Evolutionary conservation across 495 filamentous ascomycete genomes (phyloP).

Genomic region (Penicillium paxilli): DNA sequence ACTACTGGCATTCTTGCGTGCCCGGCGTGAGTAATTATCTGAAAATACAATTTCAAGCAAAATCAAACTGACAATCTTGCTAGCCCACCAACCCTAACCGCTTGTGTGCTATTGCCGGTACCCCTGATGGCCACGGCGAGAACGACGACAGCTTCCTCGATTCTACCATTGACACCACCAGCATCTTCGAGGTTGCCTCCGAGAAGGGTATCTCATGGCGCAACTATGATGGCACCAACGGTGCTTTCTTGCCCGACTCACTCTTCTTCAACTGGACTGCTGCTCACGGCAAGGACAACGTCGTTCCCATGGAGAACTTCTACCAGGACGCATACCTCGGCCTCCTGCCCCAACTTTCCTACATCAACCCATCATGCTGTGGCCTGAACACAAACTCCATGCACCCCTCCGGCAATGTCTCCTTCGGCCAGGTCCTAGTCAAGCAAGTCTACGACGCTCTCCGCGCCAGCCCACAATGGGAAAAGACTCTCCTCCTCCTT

Average conservation of each 20-base stretch:
- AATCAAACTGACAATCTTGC: slow-evolving; percentile 9
- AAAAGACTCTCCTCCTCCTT: slow-evolving; percentile 48
- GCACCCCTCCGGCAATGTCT: slow-evolving; percentile 50
- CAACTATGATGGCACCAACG: slow-evolving; percentile 50
- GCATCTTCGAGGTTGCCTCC: slow-evolving; percentile 49
- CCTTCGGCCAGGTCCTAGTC: slow-evolving; percentile 49
- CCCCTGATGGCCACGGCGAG: slow-evolving; percentile 46
- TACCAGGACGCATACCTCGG: slow-evolving; percentile 44
- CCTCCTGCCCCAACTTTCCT: slow-evolving; percentile 47
- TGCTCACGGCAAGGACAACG: slow-evolving; percentile 30
- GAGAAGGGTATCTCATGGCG: slow-evolving; percentile 46
- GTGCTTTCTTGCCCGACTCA: slow-evolving; percentile 34
- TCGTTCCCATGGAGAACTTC: slow-evolving; percentile 40
- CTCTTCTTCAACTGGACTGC: slow-evolving; percentile 49
- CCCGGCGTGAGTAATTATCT: slow-evolving; percentile 39
- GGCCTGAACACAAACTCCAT: slow-evolving; percentile 47
- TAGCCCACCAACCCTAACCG: slow-evolving; percentile 55
- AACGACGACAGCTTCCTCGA: slow-evolving; percentile 46
- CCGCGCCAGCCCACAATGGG: slow-evolving; percentile 48
- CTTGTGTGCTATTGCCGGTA: slow-evolving; percentile 44
- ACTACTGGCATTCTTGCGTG: slow-evolving; percentile 53
- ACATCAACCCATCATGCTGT: slow-evolving; percentile 58
- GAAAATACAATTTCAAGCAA: neutral
- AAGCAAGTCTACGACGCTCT: slow-evolving; percentile 55
- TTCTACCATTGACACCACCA: slow-evolving; percentile 33